These are phyloP conservation scores for Ilex paraguariensis DNA, from an alignment of 305 asterid genomes.

Conservation along the genomic window DNA sequence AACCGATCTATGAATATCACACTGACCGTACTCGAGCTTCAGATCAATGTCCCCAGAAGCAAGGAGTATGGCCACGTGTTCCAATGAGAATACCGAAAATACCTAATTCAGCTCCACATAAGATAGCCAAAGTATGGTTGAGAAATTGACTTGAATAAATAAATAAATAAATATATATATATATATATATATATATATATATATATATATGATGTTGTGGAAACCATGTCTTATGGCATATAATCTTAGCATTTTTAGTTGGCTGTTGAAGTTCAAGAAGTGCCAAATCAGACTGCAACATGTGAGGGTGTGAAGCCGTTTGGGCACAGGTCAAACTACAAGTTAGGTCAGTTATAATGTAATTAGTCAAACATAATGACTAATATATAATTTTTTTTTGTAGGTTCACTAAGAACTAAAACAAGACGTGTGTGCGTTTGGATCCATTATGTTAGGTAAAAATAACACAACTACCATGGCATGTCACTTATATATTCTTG, in stretches of 20 bases:
- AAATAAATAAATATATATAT: too few species aligned
- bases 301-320: background rate
- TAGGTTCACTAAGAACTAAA: background rate
- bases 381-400: background rate
- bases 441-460: conserved; percentile 12
- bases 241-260: conserved; percentile 5
- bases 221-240: background rate
- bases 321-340: background rate
- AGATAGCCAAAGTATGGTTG: too few species aligned
- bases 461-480: too few species aligned
- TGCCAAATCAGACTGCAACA: background rate
- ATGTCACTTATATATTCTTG: too few species aligned
- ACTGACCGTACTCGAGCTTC: too few species aligned
- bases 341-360: background rate
- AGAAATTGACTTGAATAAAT: too few species aligned
- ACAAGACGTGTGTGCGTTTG: background rate
- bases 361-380: conserved; percentile 3
- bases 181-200: background rate
- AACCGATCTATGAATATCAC: too few species aligned
- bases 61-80: too few species aligned
- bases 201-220: background rate
- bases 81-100: too few species aligned
- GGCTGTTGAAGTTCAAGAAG: conserved; percentile 6
- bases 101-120: too few species aligned
- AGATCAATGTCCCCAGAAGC: too few species aligned